phyloP scores from a whole-genome alignment of 768 basidiomycete genomes.

The Cantharellus cinnabarinus region DNA sequence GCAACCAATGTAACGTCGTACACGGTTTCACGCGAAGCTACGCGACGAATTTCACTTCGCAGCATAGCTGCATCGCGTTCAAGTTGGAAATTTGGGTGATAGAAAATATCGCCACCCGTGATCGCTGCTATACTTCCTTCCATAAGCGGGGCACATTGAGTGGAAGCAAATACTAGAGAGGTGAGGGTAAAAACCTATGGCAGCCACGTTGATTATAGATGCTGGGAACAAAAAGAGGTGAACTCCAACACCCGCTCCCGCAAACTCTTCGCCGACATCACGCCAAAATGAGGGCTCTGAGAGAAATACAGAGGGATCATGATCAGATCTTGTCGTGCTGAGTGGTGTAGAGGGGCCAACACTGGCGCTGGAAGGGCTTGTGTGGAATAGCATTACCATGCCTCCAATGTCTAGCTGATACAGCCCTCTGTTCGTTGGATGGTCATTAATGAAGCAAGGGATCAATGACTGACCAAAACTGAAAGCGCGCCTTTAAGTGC shows the following conservation, averaged over 20 bases:
- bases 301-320: conserved; percentile 60
- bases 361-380: conserved; percentile 48
- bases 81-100: conserved; percentile 74
- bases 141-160: conserved; percentile 20
- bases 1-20: conserved; percentile 68
- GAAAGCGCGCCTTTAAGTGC: conserved; percentile 52
- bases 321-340: conserved; percentile 47
- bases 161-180: not conserved
- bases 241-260: conserved; percentile 75
- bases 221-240: conserved; percentile 71
- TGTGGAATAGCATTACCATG: conserved; percentile 52
- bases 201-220: conserved; percentile 68
- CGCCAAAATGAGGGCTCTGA: conserved; percentile 68
- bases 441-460: conserved; percentile 4
- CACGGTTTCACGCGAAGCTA: conserved; percentile 47
- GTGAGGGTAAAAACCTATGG: conserved; percentile 35
- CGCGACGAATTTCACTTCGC: conserved; percentile 51
- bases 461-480: conserved; percentile 34
- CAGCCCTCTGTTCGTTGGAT: too few relatives aligned
- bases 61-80: conserved; percentile 42
- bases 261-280: conserved; percentile 70
- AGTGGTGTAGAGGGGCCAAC: conserved; percentile 40
- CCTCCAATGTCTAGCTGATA: conserved; percentile 50
- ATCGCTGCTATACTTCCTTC: conserved; percentile 30
- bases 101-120: conserved; percentile 83